phyloP scores from a whole-genome alignment of 192 early-diverging fungal species.

The Glomus cerebriforme region DNA sequence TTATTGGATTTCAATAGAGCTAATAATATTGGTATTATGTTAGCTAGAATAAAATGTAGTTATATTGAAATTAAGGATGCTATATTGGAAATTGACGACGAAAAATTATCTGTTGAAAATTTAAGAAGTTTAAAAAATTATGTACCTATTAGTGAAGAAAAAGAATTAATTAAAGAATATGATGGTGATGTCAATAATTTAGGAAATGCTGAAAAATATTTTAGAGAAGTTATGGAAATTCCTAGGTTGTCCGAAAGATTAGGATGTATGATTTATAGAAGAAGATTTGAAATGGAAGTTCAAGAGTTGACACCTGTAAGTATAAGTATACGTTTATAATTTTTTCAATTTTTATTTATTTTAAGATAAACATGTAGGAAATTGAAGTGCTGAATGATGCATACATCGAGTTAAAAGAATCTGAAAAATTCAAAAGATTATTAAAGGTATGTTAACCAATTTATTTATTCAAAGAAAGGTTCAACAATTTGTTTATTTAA shows the following conservation, averaged over 20 bases:
- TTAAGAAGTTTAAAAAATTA: slow-evolving; percentile 57
- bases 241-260: slow-evolving; percentile 54
- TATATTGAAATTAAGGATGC: slow-evolving; percentile 58
- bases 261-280: slow-evolving; percentile 55
- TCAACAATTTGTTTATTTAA: background rate
- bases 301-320: slow-evolving; percentile 50
- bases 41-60: slow-evolving; percentile 50
- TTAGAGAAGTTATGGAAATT: slow-evolving; percentile 51
- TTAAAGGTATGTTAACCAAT: slow-evolving; percentile 46
- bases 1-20: slow-evolving; percentile 55
- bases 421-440: slow-evolving; percentile 46
- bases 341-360: background rate
- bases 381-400: slow-evolving; percentile 50
- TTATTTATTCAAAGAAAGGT: background rate
- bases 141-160: slow-evolving; percentile 55
- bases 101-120: slow-evolving; percentile 54
- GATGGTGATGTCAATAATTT: slow-evolving; percentile 48
- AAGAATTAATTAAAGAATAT: slow-evolving; percentile 53
- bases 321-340: background rate
- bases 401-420: slow-evolving; percentile 47
- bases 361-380: slow-evolving; percentile 36
- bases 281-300: slow-evolving; percentile 52
- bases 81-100: slow-evolving; percentile 56
- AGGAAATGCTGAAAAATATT: slow-evolving; percentile 61
- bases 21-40: slow-evolving; percentile 65